Base-by-base conservation (phyloP, 495 filamentous ascomycete species). In the Cercophora samala region DNA sequence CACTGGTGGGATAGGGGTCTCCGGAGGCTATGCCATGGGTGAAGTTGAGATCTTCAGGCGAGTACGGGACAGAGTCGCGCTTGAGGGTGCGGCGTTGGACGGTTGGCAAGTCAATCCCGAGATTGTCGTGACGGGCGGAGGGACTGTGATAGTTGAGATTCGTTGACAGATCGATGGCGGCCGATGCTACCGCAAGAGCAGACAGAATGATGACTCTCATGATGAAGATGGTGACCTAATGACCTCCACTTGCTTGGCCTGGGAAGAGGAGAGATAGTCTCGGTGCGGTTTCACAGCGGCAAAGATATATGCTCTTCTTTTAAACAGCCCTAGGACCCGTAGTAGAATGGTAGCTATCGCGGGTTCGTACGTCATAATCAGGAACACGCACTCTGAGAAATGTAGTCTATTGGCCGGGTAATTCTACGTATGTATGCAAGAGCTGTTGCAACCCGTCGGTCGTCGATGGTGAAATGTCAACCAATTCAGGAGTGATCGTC, bases 121-220 rank as follows among this genome's bases (percentile, higher is more conserved):
- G 78, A 51, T 77, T 76, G 37, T 60, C 29, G 55, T 72, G 70
- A 58, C 85, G 80, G 42, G 78, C 76, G 1, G 87, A 89, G 3
- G 88, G 88, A 66, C 81, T 85, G 56, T 75, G 78, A 70, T 87
- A 89, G 69, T 89, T 89, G 46, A 89, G 68, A 72, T 89, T 90
- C 9, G 37, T 46, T 13, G 37, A 46, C 6, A 46, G 37, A 3
- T 46, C 37, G 11, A 46, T 9, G 37, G 37, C 37, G 37, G 37
- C 13, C 9, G 37, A 9, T 13, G 13, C 9, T 5, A 9, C 37
- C 37, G 15, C 37, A 17, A 46, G 37, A 17, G 37, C 37, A 2
- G 37, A 46, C 5, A 46, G 37, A 46, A 46, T 46, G 37, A 46
- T 2, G 37, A 11, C 37, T 17, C 13, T 46, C 37, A 46, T 46